These are phyloP conservation scores for Nakataea oryzae DNA, from an alignment of 2,329 filamentous ascomycete genomes.

Conservation along the genomic window DNA sequence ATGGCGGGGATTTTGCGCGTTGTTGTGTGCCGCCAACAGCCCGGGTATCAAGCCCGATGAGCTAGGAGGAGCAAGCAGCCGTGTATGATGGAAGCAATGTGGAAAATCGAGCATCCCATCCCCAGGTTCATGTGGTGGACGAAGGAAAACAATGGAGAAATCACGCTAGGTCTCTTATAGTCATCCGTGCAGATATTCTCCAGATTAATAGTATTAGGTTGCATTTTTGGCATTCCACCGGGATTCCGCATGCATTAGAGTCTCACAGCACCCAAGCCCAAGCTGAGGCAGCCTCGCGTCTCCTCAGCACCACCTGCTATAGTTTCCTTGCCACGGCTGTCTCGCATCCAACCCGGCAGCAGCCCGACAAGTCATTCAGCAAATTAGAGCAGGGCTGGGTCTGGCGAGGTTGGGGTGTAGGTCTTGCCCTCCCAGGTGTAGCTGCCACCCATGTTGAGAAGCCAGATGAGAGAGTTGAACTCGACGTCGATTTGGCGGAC, in stretches of 20 bases:
- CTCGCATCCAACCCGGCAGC: background rate
- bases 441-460: constrained; percentile 19
- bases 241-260: background rate
- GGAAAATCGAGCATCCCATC: background rate
- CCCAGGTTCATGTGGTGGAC: background rate
- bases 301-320: background rate
- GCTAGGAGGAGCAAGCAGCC: no score
- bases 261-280: background rate
- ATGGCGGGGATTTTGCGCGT: background rate
- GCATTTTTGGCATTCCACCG: background rate
- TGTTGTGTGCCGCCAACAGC: background rate
- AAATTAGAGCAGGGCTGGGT: background rate
- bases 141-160: background rate
- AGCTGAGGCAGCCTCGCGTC: background rate
- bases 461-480: constrained; percentile 20
- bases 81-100: background rate
- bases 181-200: background rate
- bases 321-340: background rate
- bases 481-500: constrained; percentile 18
- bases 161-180: background rate
- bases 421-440: constrained; percentile 16
- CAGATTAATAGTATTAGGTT: background rate
- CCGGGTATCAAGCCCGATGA: background rate
- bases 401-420: background rate
- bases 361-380: background rate